Percentiles rank a stretch among this genome's conserved stretches.
phyloP scores from a whole-genome alignment of 768 basidiomycete genomes.

The Pleurotus cornucopiae region DNA sequence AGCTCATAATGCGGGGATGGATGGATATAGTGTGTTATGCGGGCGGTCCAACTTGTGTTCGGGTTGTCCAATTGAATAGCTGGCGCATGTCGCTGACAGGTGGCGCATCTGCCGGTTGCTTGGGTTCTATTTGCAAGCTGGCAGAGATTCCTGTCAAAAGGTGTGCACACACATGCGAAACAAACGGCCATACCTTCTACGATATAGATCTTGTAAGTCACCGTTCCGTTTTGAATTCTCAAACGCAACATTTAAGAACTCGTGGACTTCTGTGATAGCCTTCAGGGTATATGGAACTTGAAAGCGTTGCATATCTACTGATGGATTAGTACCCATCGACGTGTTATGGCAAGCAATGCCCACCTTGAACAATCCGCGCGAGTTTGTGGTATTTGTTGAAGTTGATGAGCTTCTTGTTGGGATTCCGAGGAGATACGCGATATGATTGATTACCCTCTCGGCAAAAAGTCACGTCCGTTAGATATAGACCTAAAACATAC shows the following conservation, averaged over 20 bases:
- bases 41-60: constrained; percentile 32
- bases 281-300: constrained; percentile 84
- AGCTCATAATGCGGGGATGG: not conserved
- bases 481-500: constrained; percentile 58
- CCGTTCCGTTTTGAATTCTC: constrained; percentile 72
- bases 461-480: constrained; percentile 94
- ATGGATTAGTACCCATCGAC: not conserved
- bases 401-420: constrained; percentile 82
- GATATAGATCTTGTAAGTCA: constrained; percentile 83
- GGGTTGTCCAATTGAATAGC: constrained; percentile 75
- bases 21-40: not conserved
- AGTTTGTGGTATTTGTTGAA: constrained; percentile 96
- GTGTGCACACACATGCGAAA: constrained; percentile 9
- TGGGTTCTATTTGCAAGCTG: constrained; percentile 81
- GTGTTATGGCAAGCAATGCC: constrained; percentile 4
- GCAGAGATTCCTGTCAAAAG: constrained; percentile 8
- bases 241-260: constrained; percentile 69
- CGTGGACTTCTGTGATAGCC: constrained; percentile 85
- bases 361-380: constrained; percentile 79
- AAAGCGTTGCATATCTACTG: constrained; percentile 85
- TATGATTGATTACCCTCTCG: constrained; percentile 90
- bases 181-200: constrained; percentile 61
- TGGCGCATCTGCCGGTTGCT: constrained; percentile 68
- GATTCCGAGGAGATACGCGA: constrained; percentile 71
- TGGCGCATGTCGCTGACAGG: constrained; percentile 69